A percentile compares a stretch with the other conserved stretches of the same genome.
Conservation (phyloP, 345 rosid genomes). For the Corchorus olitorius region DNA sequence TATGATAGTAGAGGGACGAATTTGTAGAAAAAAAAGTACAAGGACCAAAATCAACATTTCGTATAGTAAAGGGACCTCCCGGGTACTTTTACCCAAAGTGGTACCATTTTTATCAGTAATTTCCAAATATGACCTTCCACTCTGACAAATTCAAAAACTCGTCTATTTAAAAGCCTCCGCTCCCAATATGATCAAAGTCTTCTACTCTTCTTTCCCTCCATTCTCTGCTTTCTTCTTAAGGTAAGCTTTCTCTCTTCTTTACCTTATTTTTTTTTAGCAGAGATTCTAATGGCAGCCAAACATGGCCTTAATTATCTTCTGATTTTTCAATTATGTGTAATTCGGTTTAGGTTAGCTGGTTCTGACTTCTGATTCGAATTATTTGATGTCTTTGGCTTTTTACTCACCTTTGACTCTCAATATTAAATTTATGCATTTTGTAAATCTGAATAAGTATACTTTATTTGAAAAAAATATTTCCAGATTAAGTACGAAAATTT, state of each 20-base stretch:
- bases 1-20: no score
- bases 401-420: not conserved
- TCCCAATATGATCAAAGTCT: not conserved
- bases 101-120: not conserved
- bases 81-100: no score
- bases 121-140: not conserved
- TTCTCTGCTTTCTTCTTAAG: not conserved
- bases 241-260: not conserved
- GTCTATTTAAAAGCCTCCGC: not conserved
- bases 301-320: not conserved
- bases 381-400: not conserved
- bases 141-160: not conserved
- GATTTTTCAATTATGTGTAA: not conserved
- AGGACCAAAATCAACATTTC: no score
- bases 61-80: no score
- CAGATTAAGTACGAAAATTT: not conserved
- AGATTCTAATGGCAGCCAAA: not conserved
- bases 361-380: not conserved
- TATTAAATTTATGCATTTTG: not conserved
- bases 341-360: not conserved
- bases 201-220: not conserved
- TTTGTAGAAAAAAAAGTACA: no score
- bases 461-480: not conserved
- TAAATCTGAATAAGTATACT: not conserved
- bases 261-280: not conserved